Percentiles rank a stretch among this genome's conserved stretches.
Conservation (phyloP, 2,329 filamentous ascomycete species). For the Aspergillus piperis region DNA sequence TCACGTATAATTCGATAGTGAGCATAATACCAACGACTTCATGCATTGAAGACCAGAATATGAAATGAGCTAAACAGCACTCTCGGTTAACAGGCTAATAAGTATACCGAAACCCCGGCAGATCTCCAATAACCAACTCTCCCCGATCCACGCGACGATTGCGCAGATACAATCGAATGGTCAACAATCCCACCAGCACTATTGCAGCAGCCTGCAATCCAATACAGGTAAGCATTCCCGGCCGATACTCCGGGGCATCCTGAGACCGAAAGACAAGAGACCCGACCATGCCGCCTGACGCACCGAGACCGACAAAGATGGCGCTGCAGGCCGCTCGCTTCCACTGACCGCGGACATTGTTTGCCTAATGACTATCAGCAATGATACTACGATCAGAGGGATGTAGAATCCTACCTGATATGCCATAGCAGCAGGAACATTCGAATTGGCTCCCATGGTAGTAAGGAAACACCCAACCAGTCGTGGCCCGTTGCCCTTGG, state of each 20-base stretch:
- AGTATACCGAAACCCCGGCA: conserved; percentile 39
- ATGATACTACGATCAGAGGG: no score
- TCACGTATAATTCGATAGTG: no score
- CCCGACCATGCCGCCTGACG: conserved; percentile 16
- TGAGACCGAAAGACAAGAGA: conserved; percentile 18
- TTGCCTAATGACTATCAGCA: conserved; percentile 20
- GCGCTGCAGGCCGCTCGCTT: conserved; percentile 28
- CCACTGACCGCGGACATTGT: conserved; percentile 35
- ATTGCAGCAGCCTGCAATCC: conserved; percentile 23
- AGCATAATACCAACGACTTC: no score
- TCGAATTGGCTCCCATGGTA: conserved; percentile 31
- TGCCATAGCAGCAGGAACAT: conserved; percentile 34
- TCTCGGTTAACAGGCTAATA: background rate
- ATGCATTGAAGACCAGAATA: background rate
- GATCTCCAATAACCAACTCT: conserved; percentile 36
- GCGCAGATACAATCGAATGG: conserved; percentile 30
- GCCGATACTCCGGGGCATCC: conserved; percentile 16
- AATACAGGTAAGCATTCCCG: conserved; percentile 18
- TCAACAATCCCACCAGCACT: conserved; percentile 27
- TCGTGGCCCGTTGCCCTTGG: conserved; percentile 22
- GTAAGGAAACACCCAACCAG: conserved; percentile 35
- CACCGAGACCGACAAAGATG: conserved; percentile 21
- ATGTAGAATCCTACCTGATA: conserved; percentile 21
- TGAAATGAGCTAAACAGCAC: no score
- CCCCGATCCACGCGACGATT: conserved; percentile 38